A percentile compares a stretch with the other conserved stretches of the same genome.
Conservation (phyloP, 768 basidiomycete genomes). For the Leccinum variicolor region DNA sequence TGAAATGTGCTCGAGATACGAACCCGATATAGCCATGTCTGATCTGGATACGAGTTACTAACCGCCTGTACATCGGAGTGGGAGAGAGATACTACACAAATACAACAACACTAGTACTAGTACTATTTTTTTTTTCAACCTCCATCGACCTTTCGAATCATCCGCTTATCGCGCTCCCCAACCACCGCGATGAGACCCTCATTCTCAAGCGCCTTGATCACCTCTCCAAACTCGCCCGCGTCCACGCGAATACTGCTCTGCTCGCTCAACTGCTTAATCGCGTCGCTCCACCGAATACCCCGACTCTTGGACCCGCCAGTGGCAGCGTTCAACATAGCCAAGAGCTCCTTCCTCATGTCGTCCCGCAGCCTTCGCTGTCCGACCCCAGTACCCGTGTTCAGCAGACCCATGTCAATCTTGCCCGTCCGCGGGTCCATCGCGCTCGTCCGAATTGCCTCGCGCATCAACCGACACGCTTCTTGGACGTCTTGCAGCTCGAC, state of each 20-base stretch:
- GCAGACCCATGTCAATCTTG: slow-evolving; percentile 94
- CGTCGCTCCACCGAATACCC: slow-evolving; percentile 80
- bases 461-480: slow-evolving; percentile 93
- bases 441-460: slow-evolving; percentile 90
- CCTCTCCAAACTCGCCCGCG: slow-evolving; percentile 74
- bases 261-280: slow-evolving; percentile 69
- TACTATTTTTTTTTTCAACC: slow-evolving; percentile 12
- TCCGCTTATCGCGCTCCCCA: slow-evolving; percentile 83
- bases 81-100: not conserved
- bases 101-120: not conserved
- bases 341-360: slow-evolving; percentile 85
- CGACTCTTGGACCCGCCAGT: slow-evolving; percentile 44
- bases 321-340: slow-evolving; percentile 54
- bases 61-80: slow-evolving; percentile 1
- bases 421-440: slow-evolving; percentile 96
- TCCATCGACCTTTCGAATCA: slow-evolving; percentile 67
- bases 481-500: slow-evolving; percentile 86
- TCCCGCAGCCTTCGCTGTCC: slow-evolving; percentile 83
- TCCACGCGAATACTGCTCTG: slow-evolving; percentile 87
- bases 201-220: slow-evolving; percentile 72
- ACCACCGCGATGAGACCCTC: slow-evolving; percentile 85
- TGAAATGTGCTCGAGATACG: slow-evolving; percentile 1
- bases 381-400: slow-evolving; percentile 89
- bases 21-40: slow-evolving; percentile 17
- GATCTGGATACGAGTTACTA: not conserved